Evolutionary conservation across 768 basidiomycete genomes (phyloP), one percentile per base, ranked within the genome.

Genomic region (Bullera alba): DNA sequence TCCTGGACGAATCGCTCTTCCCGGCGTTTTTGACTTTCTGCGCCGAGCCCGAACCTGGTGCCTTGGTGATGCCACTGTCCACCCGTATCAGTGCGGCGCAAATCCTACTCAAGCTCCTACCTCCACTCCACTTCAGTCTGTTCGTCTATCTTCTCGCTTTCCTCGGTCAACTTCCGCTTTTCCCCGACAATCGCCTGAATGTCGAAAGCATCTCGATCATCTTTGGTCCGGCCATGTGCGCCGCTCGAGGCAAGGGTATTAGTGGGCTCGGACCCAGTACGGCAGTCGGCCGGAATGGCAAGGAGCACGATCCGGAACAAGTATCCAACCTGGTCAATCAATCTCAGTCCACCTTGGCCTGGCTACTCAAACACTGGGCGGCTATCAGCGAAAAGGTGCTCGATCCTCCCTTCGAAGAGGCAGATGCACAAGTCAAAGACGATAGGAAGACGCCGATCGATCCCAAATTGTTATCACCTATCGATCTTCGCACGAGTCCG

Each of bases 141-240:
- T 90, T 83, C 70, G 84, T 91, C 54, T 83, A 86, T 60, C 78
- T 92, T 6, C 67, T 81, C 35, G 84, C 80, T 51, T 88, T 87
- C 63, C 83, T 85, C 1, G 79, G 77, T 0, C 79, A 81, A 55
- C 63, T 80, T 0, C 79, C 77, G 2, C 69, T 79, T 5, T 78
- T 75, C 47, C 76, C 78, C 1, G 77, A 78, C 37, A 80, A 81
- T 51, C 75, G 76, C 1, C 59, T 81, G n/a, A 66, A 75, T 5
- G 65, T 76, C 29, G 75, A 78, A 44, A 74, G 76, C 37, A 73
- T 79, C 43, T 76, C 76, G 5, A 69, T 75, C 36, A 76, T 79
- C 43, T 80, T 80, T 46, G 79, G 76, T 6, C 65, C 67, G 1
- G 60, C 72, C 14, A 57, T 80, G 30, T 55, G 56, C 23, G 64